Evolutionary conservation across 139 green algal species (phyloP).

Genomic region (Chlorella sp.): DNA sequence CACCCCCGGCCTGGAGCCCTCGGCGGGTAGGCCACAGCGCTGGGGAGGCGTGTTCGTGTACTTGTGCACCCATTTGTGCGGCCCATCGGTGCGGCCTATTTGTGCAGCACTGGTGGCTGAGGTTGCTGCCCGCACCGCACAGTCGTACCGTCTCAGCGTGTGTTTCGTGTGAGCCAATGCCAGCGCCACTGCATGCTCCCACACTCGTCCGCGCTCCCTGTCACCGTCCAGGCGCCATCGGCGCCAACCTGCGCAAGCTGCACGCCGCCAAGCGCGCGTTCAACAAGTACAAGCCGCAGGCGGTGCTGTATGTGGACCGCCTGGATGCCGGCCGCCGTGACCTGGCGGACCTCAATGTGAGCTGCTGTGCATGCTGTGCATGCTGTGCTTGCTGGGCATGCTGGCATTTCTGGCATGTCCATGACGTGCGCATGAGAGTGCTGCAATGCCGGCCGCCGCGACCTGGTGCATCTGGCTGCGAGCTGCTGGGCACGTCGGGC

Average conservation of each 20-base stretch:
- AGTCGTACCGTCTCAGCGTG: background rate
- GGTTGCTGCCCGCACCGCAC: background rate
- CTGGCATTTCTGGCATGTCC: no score
- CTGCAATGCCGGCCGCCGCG: no score
- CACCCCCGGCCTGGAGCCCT: conserved; percentile 76
- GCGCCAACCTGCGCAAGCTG: conserved; percentile 64
- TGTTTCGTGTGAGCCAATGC: background rate
- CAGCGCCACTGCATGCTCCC: background rate
- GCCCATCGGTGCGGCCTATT: no score
- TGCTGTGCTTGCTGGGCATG: no score
- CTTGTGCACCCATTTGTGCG: no score
- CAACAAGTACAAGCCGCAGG: conserved; percentile 72
- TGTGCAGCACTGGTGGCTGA: background rate
- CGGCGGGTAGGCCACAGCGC: conserved; percentile 22
- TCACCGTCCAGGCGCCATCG: conserved; percentile 25
- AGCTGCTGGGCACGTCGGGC: no score
- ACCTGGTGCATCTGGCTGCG: no score
- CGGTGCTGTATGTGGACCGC: conserved; percentile 85
- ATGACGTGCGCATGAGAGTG: no score
- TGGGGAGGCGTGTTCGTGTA: no score
- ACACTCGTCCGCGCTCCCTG: background rate
- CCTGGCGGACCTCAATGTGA: conserved; percentile 34
- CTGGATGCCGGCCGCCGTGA: conserved; percentile 59
- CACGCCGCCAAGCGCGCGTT: conserved; percentile 37
- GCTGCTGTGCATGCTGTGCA: background rate